These are phyloP conservation scores for Saccharomyces hybrid DNA, from an alignment of 1,139 yeast genomes.

Conservation along the genomic window DNA sequence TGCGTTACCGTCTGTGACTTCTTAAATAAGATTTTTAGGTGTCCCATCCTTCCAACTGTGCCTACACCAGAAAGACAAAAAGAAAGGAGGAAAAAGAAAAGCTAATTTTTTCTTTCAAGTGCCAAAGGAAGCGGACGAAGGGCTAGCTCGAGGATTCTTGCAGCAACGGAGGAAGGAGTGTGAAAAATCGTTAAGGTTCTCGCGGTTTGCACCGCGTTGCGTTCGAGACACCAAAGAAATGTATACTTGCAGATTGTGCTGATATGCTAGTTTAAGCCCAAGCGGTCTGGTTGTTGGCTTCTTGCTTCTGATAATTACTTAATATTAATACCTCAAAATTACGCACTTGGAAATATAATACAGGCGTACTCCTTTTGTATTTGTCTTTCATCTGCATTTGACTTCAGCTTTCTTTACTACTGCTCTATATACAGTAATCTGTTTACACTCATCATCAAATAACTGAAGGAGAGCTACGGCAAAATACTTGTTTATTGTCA, in stretches of 20 bases:
- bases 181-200: not conserved
- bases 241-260: not conserved
- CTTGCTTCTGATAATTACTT: not conserved
- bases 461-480: not conserved
- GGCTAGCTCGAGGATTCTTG: not conserved
- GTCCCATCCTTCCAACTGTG: not conserved
- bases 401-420: not conserved
- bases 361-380: not conserved
- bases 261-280: not conserved
- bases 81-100: not conserved
- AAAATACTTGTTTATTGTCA: not conserved
- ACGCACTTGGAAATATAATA: not conserved
- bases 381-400: not conserved
- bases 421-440: not conserved
- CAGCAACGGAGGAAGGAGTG: not conserved
- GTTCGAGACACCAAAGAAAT: not conserved
- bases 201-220: not conserved
- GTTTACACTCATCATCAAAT: not conserved
- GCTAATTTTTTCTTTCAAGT: not conserved
- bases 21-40: not conserved
- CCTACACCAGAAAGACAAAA: not conserved
- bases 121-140: not conserved
- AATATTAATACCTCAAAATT: not conserved
- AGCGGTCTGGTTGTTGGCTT: not conserved
- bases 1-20: not conserved